Percentiles rank a stretch among this genome's conserved stretches.
phyloP scores from a whole-genome alignment of 805 yeast genomes.

The Wickerhamiella sergipiensis region DNA sequence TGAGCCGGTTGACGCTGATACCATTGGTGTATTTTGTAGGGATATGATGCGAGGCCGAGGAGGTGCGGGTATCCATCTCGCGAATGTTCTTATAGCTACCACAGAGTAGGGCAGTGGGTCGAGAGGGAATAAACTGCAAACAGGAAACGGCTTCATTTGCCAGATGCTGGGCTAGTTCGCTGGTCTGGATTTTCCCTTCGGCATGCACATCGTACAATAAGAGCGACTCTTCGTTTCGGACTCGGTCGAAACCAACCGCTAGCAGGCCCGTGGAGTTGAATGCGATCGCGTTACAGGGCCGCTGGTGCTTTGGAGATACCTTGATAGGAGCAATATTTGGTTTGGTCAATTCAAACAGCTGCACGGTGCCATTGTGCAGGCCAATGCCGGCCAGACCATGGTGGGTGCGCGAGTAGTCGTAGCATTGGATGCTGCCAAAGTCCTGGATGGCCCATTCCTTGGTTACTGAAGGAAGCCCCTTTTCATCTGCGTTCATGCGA shows the following conservation, averaged over 20 bases:
- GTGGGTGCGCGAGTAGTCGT: constrained; percentile 31
- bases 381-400: constrained; percentile 46
- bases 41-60: constrained; percentile 44
- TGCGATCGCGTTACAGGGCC: constrained; percentile 65
- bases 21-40: constrained; percentile 63
- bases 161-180: constrained; percentile 32
- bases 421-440: constrained; percentile 32
- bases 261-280: constrained; percentile 52
- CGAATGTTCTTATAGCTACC: constrained; percentile 68
- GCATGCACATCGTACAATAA: constrained; percentile 60
- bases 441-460: constrained; percentile 14
- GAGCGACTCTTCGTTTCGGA: constrained; percentile 60
- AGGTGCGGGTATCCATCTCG: constrained; percentile 50
- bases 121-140: constrained; percentile 49
- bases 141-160: constrained; percentile 67
- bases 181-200: background rate
- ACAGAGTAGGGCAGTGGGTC: constrained; percentile 41
- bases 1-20: constrained; percentile 55
- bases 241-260: constrained; percentile 69
- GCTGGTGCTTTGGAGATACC: constrained; percentile 46
- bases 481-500: constrained; percentile 15
- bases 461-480: constrained; percentile 17
- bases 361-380: constrained; percentile 52
- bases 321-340: constrained; percentile 27
- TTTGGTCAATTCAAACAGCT: constrained; percentile 44